phyloP scores from a whole-genome alignment of 257 asterid species.

The Gynochthodes officinalis region DNA sequence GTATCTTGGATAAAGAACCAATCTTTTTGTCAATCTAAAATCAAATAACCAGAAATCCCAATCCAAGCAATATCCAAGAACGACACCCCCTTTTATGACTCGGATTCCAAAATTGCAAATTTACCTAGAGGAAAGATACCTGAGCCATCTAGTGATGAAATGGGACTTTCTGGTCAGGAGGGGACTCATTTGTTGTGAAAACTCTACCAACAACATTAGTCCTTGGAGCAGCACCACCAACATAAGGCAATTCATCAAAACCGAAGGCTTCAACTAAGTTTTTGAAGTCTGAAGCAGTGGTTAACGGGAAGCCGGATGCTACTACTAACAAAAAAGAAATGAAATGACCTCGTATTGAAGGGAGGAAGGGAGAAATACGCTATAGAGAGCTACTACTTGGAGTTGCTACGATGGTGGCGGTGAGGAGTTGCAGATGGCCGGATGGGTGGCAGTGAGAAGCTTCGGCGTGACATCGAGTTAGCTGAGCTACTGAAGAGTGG shows the following conservation, averaged over 20 bases:
- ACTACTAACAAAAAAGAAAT: no score
- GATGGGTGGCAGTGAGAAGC: no score
- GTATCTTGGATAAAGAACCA: slow-evolving; percentile 31
- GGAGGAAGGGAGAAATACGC: no score
- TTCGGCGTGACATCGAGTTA: no score
- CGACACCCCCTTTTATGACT: background rate
- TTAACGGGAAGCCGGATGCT: slow-evolving; percentile 54
- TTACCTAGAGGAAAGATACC: slow-evolving; percentile 22
- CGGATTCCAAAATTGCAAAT: background rate
- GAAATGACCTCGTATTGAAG: no score
- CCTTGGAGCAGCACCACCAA: slow-evolving; percentile 91
- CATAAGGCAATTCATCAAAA: slow-evolving; percentile 75
- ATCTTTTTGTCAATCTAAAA: background rate
- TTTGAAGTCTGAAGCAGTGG: slow-evolving; percentile 70
- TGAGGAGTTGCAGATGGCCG: no score
- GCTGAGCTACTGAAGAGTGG: no score
- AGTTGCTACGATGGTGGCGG: no score
- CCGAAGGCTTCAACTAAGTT: slow-evolving; percentile 81
- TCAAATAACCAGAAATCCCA: no score
- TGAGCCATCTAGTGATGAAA: slow-evolving; percentile 90
- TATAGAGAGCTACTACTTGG: no score
- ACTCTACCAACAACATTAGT: slow-evolving; percentile 78
- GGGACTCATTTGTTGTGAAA: slow-evolving; percentile 83
- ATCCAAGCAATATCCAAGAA: background rate
- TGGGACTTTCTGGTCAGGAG: slow-evolving; percentile 80